These are phyloP conservation scores for Brachypodium distachyon DNA, from an alignment of 202 grass and related monocot species.

Conservation along the genomic window DNA sequence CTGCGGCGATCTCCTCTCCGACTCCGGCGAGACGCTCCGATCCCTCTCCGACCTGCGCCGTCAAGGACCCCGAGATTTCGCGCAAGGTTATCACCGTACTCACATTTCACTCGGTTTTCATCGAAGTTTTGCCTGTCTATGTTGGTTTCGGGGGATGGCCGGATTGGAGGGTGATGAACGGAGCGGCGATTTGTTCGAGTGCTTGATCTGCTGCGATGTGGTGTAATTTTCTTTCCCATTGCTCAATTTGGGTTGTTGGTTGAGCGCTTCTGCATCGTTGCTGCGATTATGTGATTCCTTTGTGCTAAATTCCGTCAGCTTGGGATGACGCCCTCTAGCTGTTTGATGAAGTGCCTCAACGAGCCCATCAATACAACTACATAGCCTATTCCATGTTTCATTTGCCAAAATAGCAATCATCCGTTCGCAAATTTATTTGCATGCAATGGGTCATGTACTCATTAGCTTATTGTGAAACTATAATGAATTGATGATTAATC, in stretches of 20 bases:
- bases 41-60: background rate
- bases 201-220: background rate
- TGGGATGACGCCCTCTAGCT: background rate
- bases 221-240: background rate
- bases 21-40: background rate
- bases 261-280: background rate
- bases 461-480: background rate
- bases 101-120: background rate
- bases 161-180: background rate
- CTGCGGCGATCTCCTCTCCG: background rate
- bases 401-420: background rate
- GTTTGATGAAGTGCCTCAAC: constrained; percentile 17
- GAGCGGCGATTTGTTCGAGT: background rate
- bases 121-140: background rate
- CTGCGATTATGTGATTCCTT: too few relatives aligned
- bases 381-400: background rate
- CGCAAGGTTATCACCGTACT: background rate
- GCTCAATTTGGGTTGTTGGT: background rate
- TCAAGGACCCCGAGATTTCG: background rate
- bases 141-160: background rate
- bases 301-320: too few relatives aligned
- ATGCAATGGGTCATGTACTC: background rate
- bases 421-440: background rate
- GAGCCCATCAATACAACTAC: background rate
- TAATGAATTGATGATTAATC: background rate